Evolutionary conservation across 345 rosid genomes (phyloP), one percentile per base, ranked within the genome.

Genomic region (Rhodomyrtus tomentosa): DNA sequence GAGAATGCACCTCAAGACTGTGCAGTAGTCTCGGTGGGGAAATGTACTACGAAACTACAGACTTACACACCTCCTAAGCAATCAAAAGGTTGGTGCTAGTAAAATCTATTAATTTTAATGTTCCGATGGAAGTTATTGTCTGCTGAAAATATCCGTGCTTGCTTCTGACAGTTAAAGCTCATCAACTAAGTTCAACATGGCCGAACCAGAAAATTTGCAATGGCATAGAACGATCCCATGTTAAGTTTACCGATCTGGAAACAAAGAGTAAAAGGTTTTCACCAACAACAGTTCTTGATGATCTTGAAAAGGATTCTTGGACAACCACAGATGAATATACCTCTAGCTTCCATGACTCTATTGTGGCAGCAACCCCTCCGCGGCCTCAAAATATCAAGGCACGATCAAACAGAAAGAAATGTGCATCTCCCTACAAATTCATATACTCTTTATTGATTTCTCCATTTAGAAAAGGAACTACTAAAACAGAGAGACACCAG

Each of bases 11-110:
- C 92, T 1, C 88, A 85, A 87, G 86, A 88, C 81, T 95, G 98
- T 82, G 90, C 98, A n/a, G 86, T 95, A n/a, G 82, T 92, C 82
- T 92, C 98, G 12, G 84, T 94, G 48, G 94, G 95, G 82, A 92
- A 85, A 84, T 68, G 76, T 24, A 85, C 84, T 83, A 89, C 85
- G 56, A 85, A 82, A 40, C 83, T 8, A n/a, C 86, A 90, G 62
- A 87, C 89, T 32, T 81, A 54, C 82, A 83, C 89, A 18, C 81
- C 79, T 86, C 88, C 92, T 73, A 11, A 81, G 45, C 76, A 84
- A 82, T 73, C 83, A 29, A 90, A 85, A 90, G 95, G 98, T 94
- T 80, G 32, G 87, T 82, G 50, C 62, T 42, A 72, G 42, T 82
- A 82, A 58, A 59, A 6, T 27, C 54, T 27, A 29, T 15, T 15